These are phyloP conservation scores for Salvia hispanica DNA, from an alignment of 257 asterid genomes.

Conservation along the genomic window DNA sequence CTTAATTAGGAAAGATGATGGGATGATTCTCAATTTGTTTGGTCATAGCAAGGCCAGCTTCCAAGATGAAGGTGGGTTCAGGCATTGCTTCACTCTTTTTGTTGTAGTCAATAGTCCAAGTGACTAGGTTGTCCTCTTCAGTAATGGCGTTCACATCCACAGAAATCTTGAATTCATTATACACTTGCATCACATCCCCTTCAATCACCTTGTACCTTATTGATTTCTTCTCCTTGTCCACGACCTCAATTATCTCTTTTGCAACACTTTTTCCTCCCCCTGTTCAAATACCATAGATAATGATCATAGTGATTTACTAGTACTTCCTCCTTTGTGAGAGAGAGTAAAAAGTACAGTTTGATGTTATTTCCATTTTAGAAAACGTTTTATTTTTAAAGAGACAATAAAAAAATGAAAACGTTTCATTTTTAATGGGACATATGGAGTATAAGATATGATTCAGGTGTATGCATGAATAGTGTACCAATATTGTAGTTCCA, in stretches of 20 bases:
- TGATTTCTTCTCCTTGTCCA: constrained; percentile 38
- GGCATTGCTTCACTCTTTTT: constrained; percentile 30
- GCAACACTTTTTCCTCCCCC: constrained; percentile 29
- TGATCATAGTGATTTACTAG: no score
- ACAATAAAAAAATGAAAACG: no score
- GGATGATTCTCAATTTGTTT: constrained; percentile 28
- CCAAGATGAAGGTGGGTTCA: constrained; percentile 20
- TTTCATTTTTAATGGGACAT: no score
- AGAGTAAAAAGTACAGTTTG: no score
- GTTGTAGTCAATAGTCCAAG: constrained; percentile 35
- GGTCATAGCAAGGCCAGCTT: not conserved
- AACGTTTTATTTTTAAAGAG: no score
- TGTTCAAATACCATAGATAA: not conserved
- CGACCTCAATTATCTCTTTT: constrained; percentile 31
- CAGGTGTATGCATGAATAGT: no score
- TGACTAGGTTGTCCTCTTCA: constrained; percentile 28
- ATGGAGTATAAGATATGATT: no score
- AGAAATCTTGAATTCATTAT: constrained; percentile 15
- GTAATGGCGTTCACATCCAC: not conserved
- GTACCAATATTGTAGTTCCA: constrained; percentile 4
- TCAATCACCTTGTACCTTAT: constrained; percentile 32
- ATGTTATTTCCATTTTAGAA: no score
- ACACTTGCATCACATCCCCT: constrained; percentile 6
- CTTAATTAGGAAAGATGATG: constrained; percentile 5
- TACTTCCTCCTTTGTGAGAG: no score